Percentiles rank a stretch among this genome's conserved stretches.
phyloP scores from a whole-genome alignment of 2,329 filamentous ascomycete species.

The Trichoderma sp. region DNA sequence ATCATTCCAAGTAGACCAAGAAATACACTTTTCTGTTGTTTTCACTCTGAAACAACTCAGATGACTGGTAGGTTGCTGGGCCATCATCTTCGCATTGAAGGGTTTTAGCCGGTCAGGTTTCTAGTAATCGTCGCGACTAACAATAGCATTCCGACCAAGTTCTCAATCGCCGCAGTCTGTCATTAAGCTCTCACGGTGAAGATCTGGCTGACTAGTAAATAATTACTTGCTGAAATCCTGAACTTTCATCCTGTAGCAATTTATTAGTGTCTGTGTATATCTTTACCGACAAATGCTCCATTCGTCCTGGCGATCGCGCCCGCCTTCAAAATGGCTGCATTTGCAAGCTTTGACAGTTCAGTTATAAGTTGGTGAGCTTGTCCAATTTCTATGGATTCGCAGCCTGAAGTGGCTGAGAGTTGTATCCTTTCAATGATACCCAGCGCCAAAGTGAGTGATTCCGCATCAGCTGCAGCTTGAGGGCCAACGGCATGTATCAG shows the following conservation, averaged over 20 bases:
- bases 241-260: not conserved
- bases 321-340: not conserved
- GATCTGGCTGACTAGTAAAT: not conserved
- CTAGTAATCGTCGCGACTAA: not conserved
- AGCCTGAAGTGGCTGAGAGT: not conserved
- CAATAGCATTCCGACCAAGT: not conserved
- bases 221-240: conserved; percentile 8
- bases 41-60: not conserved
- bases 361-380: not conserved
- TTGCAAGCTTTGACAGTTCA: not conserved
- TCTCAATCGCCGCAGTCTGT: not conserved
- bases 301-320: not conserved
- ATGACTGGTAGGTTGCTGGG: not conserved
- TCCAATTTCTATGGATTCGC: not conserved
- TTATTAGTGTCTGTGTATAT: not conserved
- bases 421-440: not conserved
- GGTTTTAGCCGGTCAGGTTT: not conserved
- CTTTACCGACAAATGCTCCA: not conserved
- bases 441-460: not conserved
- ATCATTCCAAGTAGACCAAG: not conserved
- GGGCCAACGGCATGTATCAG: not conserved
- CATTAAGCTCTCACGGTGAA: not conserved
- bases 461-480: not conserved
- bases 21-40: not conserved
- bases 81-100: not conserved